Base-by-base conservation (phyloP, 352 stramenopile species). In the Phytophthora syringae region DNA sequence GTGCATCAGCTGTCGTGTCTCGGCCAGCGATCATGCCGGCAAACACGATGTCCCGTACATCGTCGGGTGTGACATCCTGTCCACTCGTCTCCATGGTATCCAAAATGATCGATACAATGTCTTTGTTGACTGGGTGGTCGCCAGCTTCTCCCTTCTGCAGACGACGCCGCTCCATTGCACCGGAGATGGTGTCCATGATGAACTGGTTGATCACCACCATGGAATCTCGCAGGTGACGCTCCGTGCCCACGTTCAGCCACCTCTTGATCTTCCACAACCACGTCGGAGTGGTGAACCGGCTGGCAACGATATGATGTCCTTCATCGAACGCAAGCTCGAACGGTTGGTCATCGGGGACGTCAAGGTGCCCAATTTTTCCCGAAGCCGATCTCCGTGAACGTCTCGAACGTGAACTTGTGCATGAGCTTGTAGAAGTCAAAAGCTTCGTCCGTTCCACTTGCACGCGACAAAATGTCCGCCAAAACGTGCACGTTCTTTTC, bases 361-460 rank as follows among this genome's bases (percentile, higher is more conserved):
- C 63, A 1, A 88, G 58, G 7, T 36, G 57, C 2, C 72, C 67
- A 18, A 93, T 59, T 24, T 80, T 40, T 67, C n/a, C 85, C 85
- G 54, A 94, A 92, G 32, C 61, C 83, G 52, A 92, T 89, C 49
- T 90, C 78, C 0, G 79, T 56, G 48, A 94, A 92, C 30, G 76
- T 79, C 27, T 92, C 74, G 7, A 92, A 72, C 12, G 85, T 92
- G 64, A 92, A 87, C 6, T 63, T 60, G 21, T 86, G 75, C 13
- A 91, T 51, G 7, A 83, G 51, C 16, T 60, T 57, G 32, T 70
- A 74, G 11, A 89, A 39, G 28, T 91, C 77, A 2, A 90, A 15
- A 0, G 66, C 22, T 7, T 70, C 37, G 0, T 40, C 36, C 3
- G 10, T 34, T 2, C 57, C 22, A 2, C 25, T 40, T 0, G 52